Conservation (phyloP, 345 rosid species). For the Syzygium jambos region DNA sequence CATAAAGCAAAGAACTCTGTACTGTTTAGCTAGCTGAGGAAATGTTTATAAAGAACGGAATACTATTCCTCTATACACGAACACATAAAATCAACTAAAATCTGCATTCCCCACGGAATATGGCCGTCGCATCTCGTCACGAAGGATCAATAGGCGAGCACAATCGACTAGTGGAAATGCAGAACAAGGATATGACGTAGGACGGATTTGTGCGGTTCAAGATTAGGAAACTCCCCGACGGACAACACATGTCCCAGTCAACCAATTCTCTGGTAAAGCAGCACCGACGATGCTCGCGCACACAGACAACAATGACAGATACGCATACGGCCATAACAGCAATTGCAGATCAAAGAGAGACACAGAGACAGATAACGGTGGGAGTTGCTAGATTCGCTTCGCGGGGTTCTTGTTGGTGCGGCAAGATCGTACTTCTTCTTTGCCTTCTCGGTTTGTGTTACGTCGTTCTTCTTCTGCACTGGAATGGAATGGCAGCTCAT, state of each 20-base stretch:
- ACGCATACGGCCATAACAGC: neutral
- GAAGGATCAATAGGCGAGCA: neutral
- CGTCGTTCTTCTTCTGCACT: neutral
- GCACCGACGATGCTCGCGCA: no score
- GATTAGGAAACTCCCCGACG: no score
- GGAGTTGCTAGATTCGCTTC: neutral
- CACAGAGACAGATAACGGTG: neutral
- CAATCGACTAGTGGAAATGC: neutral
- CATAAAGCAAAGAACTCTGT: neutral
- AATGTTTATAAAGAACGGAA: neutral
- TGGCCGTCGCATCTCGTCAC: neutral
- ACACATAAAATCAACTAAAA: neutral
- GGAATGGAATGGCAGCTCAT: neutral
- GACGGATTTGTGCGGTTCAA: no score
- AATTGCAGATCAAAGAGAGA: neutral
- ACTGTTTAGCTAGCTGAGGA: neutral
- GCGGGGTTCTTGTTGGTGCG: neutral
- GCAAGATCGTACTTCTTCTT: neutral
- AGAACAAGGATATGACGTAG: no score
- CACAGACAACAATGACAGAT: neutral
- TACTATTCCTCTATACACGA: neutral
- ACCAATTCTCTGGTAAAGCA: no score
- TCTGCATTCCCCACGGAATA: neutral
- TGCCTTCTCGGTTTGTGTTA: neutral
- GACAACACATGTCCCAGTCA: no score